Base-by-base conservation (phyloP, 306 rosid species). In the Quercus gilva region DNA sequence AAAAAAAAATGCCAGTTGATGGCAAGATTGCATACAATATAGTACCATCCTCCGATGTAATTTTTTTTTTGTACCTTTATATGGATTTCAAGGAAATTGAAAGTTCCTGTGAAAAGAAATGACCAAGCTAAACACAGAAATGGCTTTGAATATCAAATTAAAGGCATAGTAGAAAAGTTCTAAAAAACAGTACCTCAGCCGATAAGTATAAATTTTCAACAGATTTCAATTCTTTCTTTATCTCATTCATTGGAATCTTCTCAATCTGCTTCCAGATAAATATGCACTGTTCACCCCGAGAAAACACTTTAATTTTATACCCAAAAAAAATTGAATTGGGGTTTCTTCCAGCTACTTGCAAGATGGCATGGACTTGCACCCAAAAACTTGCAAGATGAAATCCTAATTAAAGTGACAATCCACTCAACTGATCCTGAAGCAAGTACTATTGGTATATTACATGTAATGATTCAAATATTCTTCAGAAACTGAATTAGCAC, bases 191-290 rank as follows among this genome's bases (percentile, higher is more conserved):
- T 37, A 37, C 45, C 45, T 37, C 45, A 37, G 45, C 45, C 11
- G 11, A 37, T 37, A 7, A 37, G 11, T 37, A 7, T 37, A 37
- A 37, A 7, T 37, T 37, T 37, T 7, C 98, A 75, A 72, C 79
- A 77, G 85, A 85, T 74, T 84, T 83, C 88, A 95, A 80, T 81
- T 91, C 97, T 73, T 86, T 87, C 77, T 91, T 91, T 17, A 92
- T 78, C 81, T 95, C 95, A 64, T 89, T 94, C 76, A 91, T 43
- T 68, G 98, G 92, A 85, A 95, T 83, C 85, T 92, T 92, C 88
- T 88, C 99, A 55, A 92, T 90, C 99, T 95, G 87, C 71, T 78
- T 8, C 55, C 43, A 80, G 56, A 72, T 71, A 45, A 78, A 59
- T 13, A 29, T 51, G 9, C 55, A 71, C 20, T 2, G 45, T 37